Conservation (phyloP, 345 rosid species). For the Iberis pinnata region DNA sequence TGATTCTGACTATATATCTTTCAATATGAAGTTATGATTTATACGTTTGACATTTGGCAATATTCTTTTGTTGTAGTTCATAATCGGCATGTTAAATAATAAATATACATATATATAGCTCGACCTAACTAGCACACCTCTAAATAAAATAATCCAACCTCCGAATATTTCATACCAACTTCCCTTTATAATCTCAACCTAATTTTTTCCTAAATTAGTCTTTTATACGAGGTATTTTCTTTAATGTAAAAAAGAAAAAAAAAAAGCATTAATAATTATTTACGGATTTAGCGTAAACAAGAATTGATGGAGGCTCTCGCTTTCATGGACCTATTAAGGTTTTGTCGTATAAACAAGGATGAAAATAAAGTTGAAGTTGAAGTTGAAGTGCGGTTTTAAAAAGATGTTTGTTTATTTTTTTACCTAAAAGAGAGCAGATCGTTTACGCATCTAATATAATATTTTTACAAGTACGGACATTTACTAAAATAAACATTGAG, state of each 20-base stretch:
- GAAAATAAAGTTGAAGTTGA: slow-evolving; percentile 19
- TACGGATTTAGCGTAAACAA: slow-evolving; percentile 12
- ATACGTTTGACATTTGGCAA: slow-evolving; percentile 13
- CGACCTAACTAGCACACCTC: slow-evolving; percentile 22
- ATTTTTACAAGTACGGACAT: not conserved
- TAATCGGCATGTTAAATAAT: not conserved
- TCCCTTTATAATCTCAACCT: not conserved
- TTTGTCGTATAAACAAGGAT: slow-evolving; percentile 24
- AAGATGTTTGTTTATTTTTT: not conserved
- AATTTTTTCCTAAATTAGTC: not conserved
- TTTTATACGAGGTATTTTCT: not conserved
- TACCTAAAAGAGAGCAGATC: slow-evolving; percentile 6
- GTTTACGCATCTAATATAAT: slow-evolving; percentile 20
- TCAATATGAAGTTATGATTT: not conserved
- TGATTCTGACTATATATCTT: not conserved
- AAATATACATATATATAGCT: not conserved
- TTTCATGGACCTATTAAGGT: slow-evolving; percentile 18
- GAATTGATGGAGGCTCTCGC: slow-evolving; percentile 14
- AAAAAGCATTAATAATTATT: too few species aligned
- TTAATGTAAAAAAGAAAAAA: not conserved
- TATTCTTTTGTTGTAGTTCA: slow-evolving; percentile 8
- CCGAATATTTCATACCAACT: slow-evolving; percentile 18
- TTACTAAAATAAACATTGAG: slow-evolving; percentile 2
- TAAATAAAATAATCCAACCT: slow-evolving; percentile 4
- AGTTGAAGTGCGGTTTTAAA: slow-evolving; percentile 17